phyloP scores from a whole-genome alignment of 805 yeast species.

The Scheffersomyces ergatensis region DNA sequence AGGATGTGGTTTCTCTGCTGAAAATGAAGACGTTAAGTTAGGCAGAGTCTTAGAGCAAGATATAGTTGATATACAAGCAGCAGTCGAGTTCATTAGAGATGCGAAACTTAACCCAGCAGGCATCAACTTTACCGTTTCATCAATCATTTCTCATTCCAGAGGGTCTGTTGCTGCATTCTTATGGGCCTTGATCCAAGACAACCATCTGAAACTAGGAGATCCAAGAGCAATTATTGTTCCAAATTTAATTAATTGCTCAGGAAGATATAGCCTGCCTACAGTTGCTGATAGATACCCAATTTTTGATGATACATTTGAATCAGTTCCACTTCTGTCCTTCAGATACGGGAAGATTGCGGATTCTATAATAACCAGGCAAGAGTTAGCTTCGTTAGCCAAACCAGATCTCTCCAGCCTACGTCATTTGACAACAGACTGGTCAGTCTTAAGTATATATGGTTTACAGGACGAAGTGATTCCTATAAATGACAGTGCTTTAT shows the following conservation, averaged over 20 bases:
- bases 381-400: conserved; percentile 47
- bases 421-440: conserved; percentile 42
- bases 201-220: conserved; percentile 23
- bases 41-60: conserved; percentile 69
- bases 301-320: conserved; percentile 15
- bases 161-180: conserved; percentile 74
- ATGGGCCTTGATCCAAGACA: conserved; percentile 57
- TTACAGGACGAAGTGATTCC: conserved; percentile 66
- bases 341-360: conserved; percentile 50
- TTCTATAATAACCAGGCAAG: conserved; percentile 45
- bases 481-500: conserved; percentile 55
- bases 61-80: conserved; percentile 57
- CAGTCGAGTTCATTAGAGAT: conserved; percentile 27
- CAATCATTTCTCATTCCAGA: conserved; percentile 76
- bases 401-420: conserved; percentile 45
- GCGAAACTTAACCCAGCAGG: conserved; percentile 34
- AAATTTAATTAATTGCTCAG: conserved; percentile 67
- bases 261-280: conserved; percentile 58
- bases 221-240: conserved; percentile 51
- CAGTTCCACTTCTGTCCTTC: conserved; percentile 20
- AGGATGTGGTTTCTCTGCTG: conserved; percentile 78
- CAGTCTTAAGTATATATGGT: conserved; percentile 72
- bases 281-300: conserved; percentile 39
- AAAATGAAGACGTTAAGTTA: conserved; percentile 24
- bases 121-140: conserved; percentile 44